Evolutionary conservation across 148 eudicot species (phyloP).

Genomic region (Euryodendron excelsum): DNA sequence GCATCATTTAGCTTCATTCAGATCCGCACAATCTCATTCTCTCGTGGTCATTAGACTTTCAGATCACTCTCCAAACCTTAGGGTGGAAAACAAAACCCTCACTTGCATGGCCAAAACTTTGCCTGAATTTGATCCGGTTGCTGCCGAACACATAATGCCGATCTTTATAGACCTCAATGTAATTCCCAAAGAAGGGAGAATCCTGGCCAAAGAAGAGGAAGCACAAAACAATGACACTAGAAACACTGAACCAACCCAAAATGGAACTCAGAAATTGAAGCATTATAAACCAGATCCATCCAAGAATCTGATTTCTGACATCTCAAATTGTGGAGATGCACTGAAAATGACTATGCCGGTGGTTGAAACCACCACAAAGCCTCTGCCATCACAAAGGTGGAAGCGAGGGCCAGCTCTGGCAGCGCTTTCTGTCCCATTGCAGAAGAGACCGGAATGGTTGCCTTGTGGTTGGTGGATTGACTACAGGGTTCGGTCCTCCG

Average conservation of each 20-base stretch:
- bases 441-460: slow-evolving; percentile 38
- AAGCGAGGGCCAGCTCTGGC: neutral
- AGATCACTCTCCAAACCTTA: too few relatives aligned
- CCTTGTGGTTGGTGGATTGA: slow-evolving; percentile 34
- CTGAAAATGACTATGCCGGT: neutral
- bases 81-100: too few relatives aligned
- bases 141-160: neutral
- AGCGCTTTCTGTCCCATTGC: neutral
- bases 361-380: neutral
- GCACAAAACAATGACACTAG: neutral
- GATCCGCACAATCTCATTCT: neutral
- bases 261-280: neutral
- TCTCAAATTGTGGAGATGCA: neutral
- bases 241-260: neutral
- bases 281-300: neutral
- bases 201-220: neutral
- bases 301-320: neutral
- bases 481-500: slow-evolving; percentile 26
- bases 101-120: neutral
- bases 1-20: neutral
- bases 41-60: too few relatives aligned
- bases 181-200: neutral
- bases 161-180: neutral
- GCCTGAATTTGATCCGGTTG: neutral
- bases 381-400: neutral